These are phyloP conservation scores for Boletus pseudopeckii DNA, from an alignment of 768 basidiomycete species.

Conservation along the genomic window DNA sequence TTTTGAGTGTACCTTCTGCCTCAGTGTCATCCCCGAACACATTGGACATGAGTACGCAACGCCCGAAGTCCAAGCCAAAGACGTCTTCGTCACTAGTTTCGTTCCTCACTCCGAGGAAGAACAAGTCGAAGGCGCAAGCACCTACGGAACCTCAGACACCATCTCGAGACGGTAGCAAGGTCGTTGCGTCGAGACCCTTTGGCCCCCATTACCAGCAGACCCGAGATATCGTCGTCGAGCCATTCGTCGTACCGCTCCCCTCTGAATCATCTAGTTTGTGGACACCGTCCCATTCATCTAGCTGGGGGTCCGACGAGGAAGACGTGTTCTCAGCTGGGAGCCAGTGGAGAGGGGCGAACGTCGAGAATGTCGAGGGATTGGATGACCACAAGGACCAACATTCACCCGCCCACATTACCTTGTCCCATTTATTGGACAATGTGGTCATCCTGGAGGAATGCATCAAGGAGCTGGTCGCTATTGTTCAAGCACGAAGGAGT, in stretches of 20 bases:
- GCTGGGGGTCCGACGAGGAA: conserved; percentile 62
- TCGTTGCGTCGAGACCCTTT: conserved; percentile 70
- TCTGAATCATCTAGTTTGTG: conserved; percentile 50
- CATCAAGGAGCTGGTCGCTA: conserved; percentile 87
- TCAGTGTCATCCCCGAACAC: conserved; percentile 26
- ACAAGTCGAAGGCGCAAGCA: conserved; percentile 36
- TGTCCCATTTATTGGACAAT: conserved; percentile 88
- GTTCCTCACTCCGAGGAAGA: conserved; percentile 77
- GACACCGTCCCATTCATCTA: conserved; percentile 50
- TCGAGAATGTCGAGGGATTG: conserved; percentile 16
- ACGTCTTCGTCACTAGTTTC: conserved; percentile 68
- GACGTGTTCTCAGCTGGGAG: conserved; percentile 60
- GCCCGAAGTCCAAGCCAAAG: conserved; percentile 49
- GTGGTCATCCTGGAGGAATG: conserved; percentile 93
- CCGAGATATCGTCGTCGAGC: conserved; percentile 63
- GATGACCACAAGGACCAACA: conserved; percentile 26
- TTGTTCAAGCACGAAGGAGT: conserved; percentile 78
- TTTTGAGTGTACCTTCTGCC: conserved; percentile 14
- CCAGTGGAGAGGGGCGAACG: conserved; percentile 40
- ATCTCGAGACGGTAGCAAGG: conserved; percentile 39
- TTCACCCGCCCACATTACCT: conserved; percentile 50
- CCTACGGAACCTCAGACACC: conserved; percentile 46
- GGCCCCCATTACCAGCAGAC: conserved; percentile 83
- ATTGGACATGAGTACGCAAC: conserved; percentile 33
- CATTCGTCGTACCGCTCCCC: conserved; percentile 61